These are phyloP conservation scores for Amylostereum chailletii DNA, from an alignment of 1,284 basidiomycete genomes.

Conservation along the genomic window DNA sequence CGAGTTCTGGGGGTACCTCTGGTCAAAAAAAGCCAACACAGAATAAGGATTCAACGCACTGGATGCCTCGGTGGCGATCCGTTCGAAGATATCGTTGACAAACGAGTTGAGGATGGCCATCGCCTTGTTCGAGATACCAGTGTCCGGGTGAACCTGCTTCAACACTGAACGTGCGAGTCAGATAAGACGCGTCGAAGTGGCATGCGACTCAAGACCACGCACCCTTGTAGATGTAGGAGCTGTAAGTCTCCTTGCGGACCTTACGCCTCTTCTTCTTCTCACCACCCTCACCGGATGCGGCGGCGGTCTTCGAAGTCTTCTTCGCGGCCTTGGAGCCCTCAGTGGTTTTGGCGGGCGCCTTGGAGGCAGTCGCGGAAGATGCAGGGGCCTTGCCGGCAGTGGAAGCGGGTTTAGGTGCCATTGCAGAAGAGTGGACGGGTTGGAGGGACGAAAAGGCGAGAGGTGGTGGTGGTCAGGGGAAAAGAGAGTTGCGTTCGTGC, in stretches of 20 bases:
- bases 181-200: neutral
- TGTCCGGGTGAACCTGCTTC: conserved; percentile 70
- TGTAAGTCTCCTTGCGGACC: conserved; percentile 59
- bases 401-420: conserved; percentile 33
- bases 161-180: conserved; percentile 33
- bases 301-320: conserved; percentile 38
- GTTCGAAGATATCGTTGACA: conserved; percentile 67
- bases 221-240: conserved; percentile 66
- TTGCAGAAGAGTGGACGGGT: conserved; percentile 5
- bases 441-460: conserved; percentile 4
- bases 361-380: conserved; percentile 40
- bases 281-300: conserved; percentile 27
- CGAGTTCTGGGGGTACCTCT: conserved; percentile 38
- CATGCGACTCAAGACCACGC: conserved; percentile 12
- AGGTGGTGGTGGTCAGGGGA: conserved; percentile 5
- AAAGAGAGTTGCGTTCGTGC: conserved; percentile 1
- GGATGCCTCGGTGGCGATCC: conserved; percentile 63
- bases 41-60: conserved; percentile 29
- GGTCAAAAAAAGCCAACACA: conserved; percentile 2
- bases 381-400: conserved; percentile 44
- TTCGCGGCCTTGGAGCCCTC: conserved; percentile 35
- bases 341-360: conserved; percentile 41
- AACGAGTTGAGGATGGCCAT: conserved; percentile 72
- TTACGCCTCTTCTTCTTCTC: conserved; percentile 57
- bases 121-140: conserved; percentile 72